Base-by-base conservation (phyloP, 225 moss, liverwort and hornwort genomes). In the Thuidium tamariscinum region DNA sequence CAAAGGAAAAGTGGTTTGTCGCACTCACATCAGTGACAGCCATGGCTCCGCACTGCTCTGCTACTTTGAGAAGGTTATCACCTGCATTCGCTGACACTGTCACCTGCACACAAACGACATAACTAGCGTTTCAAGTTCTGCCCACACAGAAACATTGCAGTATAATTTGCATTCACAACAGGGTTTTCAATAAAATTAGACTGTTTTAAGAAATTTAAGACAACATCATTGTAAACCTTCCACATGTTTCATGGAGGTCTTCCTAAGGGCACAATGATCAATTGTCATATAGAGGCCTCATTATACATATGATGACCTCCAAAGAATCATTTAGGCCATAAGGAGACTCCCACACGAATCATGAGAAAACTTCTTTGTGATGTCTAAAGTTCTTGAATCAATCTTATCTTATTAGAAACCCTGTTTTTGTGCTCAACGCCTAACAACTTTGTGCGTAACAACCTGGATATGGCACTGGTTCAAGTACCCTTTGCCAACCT, bases 31-130 rank as follows among this genome's bases (percentile, higher is more conserved):
- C 83, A 42, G 93, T 93, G 61, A 94, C 88, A 79, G 86, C 87
- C 90, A 95, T 94, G 74, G 92, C 95, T 84, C 95, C 98, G 88
- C 94, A 92, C 55, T 88, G 88, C 89, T 97, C 97, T 82, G 96
- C 98, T 68, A 98, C 89, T 93, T 91, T 95, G 61, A 98, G 95
- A 70, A 98, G 90, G 84, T 97, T 98, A 42, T 96, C 98, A 84
- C 98, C 98, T 66, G 89, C 95, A 85, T 87, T 93, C 44, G 95
- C 95, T 12, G 88, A 89, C 54, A 94, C 95, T 60, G 88, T 92
- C 81, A 95, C 91, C 95, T 96, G 90, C 85, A 85, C 87, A 89
- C 74, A 66, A 80, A 44, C 18, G 49, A 55, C 69, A 84, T 39
- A 21, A 49, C 61, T 37, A 63, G 74, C 72, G 44, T 44, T 60